phyloP scores from a whole-genome alignment of 306 rosid species.

The Spatholobus suberectus region DNA sequence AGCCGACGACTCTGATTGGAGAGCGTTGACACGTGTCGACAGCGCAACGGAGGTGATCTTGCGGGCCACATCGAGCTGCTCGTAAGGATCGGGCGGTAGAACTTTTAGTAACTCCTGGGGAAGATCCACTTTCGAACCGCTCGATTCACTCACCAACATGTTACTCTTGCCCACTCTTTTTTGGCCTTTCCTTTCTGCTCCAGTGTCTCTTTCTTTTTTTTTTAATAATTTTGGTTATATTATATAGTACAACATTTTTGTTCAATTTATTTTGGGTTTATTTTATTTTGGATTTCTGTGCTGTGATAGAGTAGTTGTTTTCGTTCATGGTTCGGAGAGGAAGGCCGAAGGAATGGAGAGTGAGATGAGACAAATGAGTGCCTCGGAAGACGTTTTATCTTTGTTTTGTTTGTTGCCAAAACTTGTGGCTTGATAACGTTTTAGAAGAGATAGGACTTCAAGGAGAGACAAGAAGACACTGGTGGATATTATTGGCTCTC shows the following conservation, averaged over 20 bases:
- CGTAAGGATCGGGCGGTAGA: constrained; percentile 90
- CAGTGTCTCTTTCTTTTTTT: too few species aligned
- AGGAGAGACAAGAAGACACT: constrained; percentile 11
- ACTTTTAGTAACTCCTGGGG: constrained; percentile 68
- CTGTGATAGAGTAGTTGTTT: too few species aligned
- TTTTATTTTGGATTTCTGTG: neutral
- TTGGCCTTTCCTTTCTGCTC: too few species aligned
- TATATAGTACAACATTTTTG: neutral
- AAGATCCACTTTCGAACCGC: constrained; percentile 60
- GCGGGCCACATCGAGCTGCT: constrained; percentile 96
- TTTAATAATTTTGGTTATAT: neutral
- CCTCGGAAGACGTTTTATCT: neutral
- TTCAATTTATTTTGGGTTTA: too few species aligned
- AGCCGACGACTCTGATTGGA: constrained; percentile 62
- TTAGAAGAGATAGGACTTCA: constrained; percentile 44
- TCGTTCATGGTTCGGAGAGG: neutral
- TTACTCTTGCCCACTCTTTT: too few species aligned
- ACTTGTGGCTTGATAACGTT: constrained; percentile 43
- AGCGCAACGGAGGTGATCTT: constrained; percentile 86
- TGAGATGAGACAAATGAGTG: constrained; percentile 7
- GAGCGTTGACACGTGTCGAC: constrained; percentile 73
- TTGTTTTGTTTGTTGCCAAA: neutral
- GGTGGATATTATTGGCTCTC: neutral
- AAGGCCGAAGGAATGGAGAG: neutral
- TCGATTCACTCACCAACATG: constrained; percentile 65